These are phyloP conservation scores for Nannochloris sp. DNA, from an alignment of 139 green algal species.

Conservation along the genomic window DNA sequence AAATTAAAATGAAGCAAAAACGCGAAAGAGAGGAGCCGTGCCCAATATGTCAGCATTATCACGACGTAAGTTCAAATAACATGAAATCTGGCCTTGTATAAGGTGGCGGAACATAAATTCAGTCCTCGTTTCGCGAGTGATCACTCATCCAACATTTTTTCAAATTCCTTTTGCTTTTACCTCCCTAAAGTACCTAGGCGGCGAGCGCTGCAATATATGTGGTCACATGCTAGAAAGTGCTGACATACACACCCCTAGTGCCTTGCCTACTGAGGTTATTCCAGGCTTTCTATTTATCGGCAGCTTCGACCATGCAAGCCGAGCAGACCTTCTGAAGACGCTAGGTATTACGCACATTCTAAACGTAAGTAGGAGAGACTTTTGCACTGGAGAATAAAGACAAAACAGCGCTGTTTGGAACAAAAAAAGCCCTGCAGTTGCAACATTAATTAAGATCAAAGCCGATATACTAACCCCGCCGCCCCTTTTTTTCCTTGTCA, in stretches of 20 bases:
- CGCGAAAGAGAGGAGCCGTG: slow-evolving; percentile 75
- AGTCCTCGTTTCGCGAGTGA: too few species aligned
- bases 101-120: too few species aligned
- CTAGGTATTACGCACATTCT: slow-evolving; percentile 79
- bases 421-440: too few species aligned
- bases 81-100: too few species aligned
- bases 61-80: slow-evolving; percentile 65
- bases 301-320: slow-evolving; percentile 81
- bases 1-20: slow-evolving; percentile 41
- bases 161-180: too few species aligned
- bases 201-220: slow-evolving; percentile 71
- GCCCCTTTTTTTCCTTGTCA: not conserved
- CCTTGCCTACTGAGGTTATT: slow-evolving; percentile 70
- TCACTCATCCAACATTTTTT: too few species aligned
- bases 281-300: slow-evolving; percentile 78
- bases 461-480: not conserved
- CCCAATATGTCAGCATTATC: slow-evolving; percentile 80
- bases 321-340: slow-evolving; percentile 74
- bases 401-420: too few species aligned
- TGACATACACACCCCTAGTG: not conserved
- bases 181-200: slow-evolving; percentile 64
- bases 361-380: slow-evolving; percentile 55
- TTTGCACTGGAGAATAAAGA: too few species aligned
- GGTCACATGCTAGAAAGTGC: slow-evolving; percentile 56
- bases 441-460: not conserved